Base-by-base conservation (phyloP, 768 basidiomycete species). In the Lactarius hengduanensis region DNA sequence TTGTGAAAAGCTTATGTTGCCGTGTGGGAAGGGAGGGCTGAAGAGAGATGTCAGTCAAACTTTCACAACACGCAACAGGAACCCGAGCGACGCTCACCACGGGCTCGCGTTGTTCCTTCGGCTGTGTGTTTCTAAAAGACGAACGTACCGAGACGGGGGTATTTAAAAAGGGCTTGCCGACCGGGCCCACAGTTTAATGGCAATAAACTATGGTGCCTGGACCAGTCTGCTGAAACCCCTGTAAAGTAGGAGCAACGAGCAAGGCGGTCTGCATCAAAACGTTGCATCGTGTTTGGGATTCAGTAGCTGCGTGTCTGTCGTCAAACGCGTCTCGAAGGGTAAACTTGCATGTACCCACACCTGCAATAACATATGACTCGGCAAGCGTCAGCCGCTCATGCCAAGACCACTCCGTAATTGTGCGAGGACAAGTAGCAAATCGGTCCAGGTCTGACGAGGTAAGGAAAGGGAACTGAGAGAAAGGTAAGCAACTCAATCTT, bases 191-290 rank as follows among this genome's bases (percentile, higher is more conserved):
- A 50, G 22, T 13, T 50, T 50, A 50, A 26, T 50, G 47, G 47
- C 8, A 32, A 13, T 34, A 18, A 57, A 34, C 55, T 18, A 57
- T 13, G 30, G 18, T 3, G 30, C 55, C n/a, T 26, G 1, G 47
- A 22, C 47, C 47, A 50, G 47, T 50, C 47, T 6, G 30, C 55
- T 57, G 30, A 32, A 18, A 8, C 18, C 7, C 22, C 47, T 13
- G 34, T 34, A 8, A 57, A 57, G 55, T 57, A 57, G 30, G 28
- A 30, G 30, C 55, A 57, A 34, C 55, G 30, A 30, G 30, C 3
- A 32, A 57, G 55, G 30, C 55, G 55, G 9, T 34, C 55, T 57
- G 30, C 55, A 2, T 57, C 55, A 57, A 57, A 57, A 57, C 55
- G 55, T 30, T 34, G 55, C 30, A 57, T 57, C 8, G 55, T 57